Evolutionary conservation across 1,139 yeast species (phyloP), one percentile per base, ranked within the genome.

Genomic region (Pichia sp.): DNA sequence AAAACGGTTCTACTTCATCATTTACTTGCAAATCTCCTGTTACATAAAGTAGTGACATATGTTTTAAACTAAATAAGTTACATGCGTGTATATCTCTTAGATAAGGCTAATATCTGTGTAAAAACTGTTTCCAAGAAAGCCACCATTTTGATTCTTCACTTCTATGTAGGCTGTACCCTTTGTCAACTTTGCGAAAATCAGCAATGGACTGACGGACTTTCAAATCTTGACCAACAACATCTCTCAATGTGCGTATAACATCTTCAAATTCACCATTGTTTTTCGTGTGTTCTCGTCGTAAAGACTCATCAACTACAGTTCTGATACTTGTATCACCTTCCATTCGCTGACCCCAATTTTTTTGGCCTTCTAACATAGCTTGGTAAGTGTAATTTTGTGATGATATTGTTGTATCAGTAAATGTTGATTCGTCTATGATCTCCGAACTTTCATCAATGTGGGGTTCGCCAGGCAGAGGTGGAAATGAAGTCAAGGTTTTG

Each of bases 401-500:
- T n/a, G n/a, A n/a, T n/a, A n/a, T n/a, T n/a, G n/a, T n/a, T n/a
- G n/a, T n/a, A n/a, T n/a, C n/a, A n/a, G n/a, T n/a, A n/a, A n/a
- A n/a, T n/a, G n/a, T n/a, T n/a, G n/a, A n/a, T n/a, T n/a, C n/a
- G n/a, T n/a, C n/a, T n/a, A n/a, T n/a, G n/a, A n/a, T n/a, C n/a
- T n/a, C n/a, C n/a, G n/a, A n/a, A n/a, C n/a, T n/a, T n/a, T n/a
- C n/a, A n/a, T n/a, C n/a, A n/a, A n/a, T n/a, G n/a, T n/a, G n/a
- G n/a, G n/a, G n/a, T n/a, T n/a, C n/a, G n/a, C n/a, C n/a, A n/a
- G n/a, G n/a, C 14, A 26, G 17, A 28, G 77, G 56, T 5, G 86
- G 86, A 48, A 79, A 71, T 2, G 86, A 79, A 0, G 89, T 81
- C 40, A 82, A 60, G 17, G 72, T 71, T 7, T 72, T 68, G 51